Base-by-base conservation (phyloP, 768 basidiomycete species). In the Lentinus brumalis region DNA sequence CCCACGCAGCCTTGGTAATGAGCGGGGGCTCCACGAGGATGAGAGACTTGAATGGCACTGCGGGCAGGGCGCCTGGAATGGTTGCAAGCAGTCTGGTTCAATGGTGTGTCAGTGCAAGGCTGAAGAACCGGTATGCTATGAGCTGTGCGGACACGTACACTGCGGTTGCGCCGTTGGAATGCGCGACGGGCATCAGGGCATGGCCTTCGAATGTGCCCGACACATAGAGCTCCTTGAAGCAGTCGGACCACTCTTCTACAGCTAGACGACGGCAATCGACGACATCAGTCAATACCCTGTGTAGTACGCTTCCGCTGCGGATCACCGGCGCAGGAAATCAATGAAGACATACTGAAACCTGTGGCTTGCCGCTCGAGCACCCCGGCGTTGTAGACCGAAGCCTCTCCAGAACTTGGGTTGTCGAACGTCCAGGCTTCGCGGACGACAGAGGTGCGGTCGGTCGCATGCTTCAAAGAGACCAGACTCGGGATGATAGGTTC, bases 361-460 rank as follows among this genome's bases (percentile, higher is more conserved):
- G 46, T 26, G 4, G n/a, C 10, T 18, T 21, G n/a, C 18, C 26
- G 9, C 56, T 41, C 41, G 38, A 64, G 49, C 21, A 40, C 31
- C 14, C 18, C 56, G 5, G 31, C 56, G 53, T 64, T 64, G n/a
- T 55, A n/a, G 7, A 41, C 16, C 3, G 59, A 42, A 3, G 63
- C 55, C 31, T 64, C 63, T 10, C 63, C 63, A 29, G 60, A 59
- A 52, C 41, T 61, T 53, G 60, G 63, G 46, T 52, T 54, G 30
- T 64, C 63, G n/a, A 64, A 56, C 21, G 59, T 15, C 63, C 63
- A 64, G 14, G 59, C 59, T 49, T 64, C 63, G 46, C 63, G 63
- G 14, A 64, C 29, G 35, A 59, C 30, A 2, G 63, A 40, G 5
- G 7, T 32, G 21, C 49, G 52, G 15, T 44, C 10, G 15, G 4